Base-by-base conservation (phyloP, 495 filamentous ascomycete species). In the Amphirosellinia nigrospora region DNA sequence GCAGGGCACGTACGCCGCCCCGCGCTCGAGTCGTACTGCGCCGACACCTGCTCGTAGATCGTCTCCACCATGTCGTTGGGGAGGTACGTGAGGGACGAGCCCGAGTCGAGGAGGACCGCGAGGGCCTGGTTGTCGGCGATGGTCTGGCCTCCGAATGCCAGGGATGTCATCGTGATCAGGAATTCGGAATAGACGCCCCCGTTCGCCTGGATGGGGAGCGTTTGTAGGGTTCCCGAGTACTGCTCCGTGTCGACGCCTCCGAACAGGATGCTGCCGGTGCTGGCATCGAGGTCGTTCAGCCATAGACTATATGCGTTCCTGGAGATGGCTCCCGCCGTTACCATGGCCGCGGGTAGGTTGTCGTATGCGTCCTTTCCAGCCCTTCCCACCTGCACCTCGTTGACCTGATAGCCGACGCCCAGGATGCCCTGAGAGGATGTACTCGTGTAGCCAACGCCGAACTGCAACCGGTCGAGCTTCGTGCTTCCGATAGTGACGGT, bases 161-260 rank as follows among this genome's bases (percentile, higher is more conserved):
- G 52, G 5, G 63, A 71, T 7, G 92, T 97, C 28, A 98, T 79
- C 13, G 91, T 93, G 78, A 98, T 91, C 71, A 94, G 77, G 77
- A 98, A 94, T 72, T 95, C 91, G n/a, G 86, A 81, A 72, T 88
- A 93, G 60, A 81, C 73, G 11, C 88, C 87, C 21, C 77, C 78
- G 73, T 85, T 79, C 56, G 83, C 82, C 66, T 92, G 86, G 69
- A 98, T 86, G 7, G 95, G 95, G 0, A 98, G 82, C 3, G 91
- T 95, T 56, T 87, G 78, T 6, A 99, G 88, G 2, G 82, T 72
- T 30, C 93, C 94, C 7, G 79, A 80, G 79, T 90, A 98, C 74
- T 94, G 93, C 39, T 84, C 90, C 1, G 89, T 90, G 79, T 99
- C 92, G 63, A 99, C 89, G 58, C 96, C 96, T 32, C 96, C 96